Base-by-base conservation (phyloP, 768 basidiomycete genomes). In the Lentinula detonsa region DNA sequence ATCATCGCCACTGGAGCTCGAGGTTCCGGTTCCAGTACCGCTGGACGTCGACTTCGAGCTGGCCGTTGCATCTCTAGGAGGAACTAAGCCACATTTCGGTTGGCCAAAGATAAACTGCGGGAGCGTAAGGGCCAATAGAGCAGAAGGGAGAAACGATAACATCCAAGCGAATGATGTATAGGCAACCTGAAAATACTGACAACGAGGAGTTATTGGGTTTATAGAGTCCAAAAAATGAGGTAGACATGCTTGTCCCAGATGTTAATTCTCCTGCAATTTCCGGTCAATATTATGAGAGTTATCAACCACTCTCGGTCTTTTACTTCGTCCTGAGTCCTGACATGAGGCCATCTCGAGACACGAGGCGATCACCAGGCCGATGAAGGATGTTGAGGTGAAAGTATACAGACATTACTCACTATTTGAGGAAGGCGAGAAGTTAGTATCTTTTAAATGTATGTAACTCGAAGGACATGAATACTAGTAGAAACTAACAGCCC, bases 1-100 rank as follows among this genome's bases (percentile, higher is more conserved):
- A 16, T 40, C 55, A 43, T 15, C 13, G 11, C 15, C 9, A n/a
- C 45, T 15, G 9, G 48, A 49, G 43, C 50, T 57, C 31, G 51
- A 59, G 18, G 57, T 31, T 11, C 40, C 49, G 31, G 40, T 21
- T 21, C 46, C 58, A 11, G 31, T 39, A 42, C 48, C 58, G 4
- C 42, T 31, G 49, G n/a, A 46, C 28, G 56, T 35, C 61, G 59
- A 61, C 56, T 67, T 5, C 71, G 75, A 11, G 73, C 16, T 33
- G 11, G 13, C 16, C 4, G 40, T 56, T 4, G 55, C 40, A 5
- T 43, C 39, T 40, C 6, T 56, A 16, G 50, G 50, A 3, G 72
- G 40, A 71, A 68, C 53, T 76, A 69, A 53, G 72, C 45, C 69
- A 66, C 76, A 78, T 23, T 56, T 64, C 4, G 72, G 70, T 28